These are phyloP conservation scores for Cladorrhinum samala DNA, from an alignment of 495 filamentous ascomycete genomes.

Conservation along the genomic window DNA sequence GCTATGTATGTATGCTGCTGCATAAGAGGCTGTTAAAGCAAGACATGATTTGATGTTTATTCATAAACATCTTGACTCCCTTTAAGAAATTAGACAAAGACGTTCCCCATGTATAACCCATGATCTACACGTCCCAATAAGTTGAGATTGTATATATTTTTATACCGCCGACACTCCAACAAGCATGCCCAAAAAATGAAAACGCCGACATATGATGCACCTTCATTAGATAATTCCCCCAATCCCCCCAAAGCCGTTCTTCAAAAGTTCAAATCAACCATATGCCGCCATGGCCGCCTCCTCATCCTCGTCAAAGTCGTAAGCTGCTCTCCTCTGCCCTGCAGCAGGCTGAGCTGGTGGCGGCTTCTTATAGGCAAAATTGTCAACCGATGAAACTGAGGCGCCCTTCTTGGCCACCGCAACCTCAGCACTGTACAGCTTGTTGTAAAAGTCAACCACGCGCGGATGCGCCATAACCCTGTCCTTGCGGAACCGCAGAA, in stretches of 20 bases:
- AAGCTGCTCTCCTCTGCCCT: not conserved
- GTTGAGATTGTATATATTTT: too few species aligned
- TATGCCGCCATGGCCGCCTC: conserved; percentile 35
- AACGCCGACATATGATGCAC: not conserved
- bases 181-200: too few species aligned
- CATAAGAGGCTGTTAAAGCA: too few species aligned
- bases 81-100: too few species aligned
- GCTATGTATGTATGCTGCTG: too few species aligned
- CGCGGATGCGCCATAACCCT: conserved; percentile 94
- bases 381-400: conserved; percentile 18
- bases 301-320: conserved; percentile 30
- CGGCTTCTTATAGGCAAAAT: conserved; percentile 21
- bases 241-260: too few species aligned
- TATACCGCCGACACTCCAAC: too few species aligned
- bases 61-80: too few species aligned
- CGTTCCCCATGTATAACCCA: too few species aligned
- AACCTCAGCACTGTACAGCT: conserved; percentile 58
- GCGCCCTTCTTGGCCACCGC: conserved; percentile 27
- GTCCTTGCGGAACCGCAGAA: conserved; percentile 76
- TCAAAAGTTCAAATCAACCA: conserved; percentile 25
- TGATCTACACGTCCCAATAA: too few species aligned
- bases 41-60: too few species aligned
- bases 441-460: conserved; percentile 77
- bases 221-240: too few species aligned
- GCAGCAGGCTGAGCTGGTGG: not conserved